Evolutionary conservation across 2,329 filamentous ascomycete genomes (phyloP).

Genomic region (Tolypocladium ophioglossoides): DNA sequence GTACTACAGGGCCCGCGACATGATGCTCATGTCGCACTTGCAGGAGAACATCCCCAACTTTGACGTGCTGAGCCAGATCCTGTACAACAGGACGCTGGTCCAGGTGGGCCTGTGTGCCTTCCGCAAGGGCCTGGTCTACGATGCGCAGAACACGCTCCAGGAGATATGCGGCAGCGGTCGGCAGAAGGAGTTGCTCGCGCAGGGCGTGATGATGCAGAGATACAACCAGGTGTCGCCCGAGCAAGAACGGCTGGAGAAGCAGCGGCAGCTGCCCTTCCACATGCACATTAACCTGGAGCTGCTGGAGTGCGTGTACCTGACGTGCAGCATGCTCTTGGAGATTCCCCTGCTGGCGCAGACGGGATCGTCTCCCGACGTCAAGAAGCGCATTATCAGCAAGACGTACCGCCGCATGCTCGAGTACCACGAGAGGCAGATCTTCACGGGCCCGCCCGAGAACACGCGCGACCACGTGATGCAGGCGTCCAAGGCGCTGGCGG

Average conservation of each 20-base stretch:
- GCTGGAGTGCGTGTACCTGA: slow-evolving; percentile 95
- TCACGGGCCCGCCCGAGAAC: slow-evolving; percentile 96
- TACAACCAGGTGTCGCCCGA: slow-evolving; percentile 95
- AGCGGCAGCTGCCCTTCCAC: slow-evolving; percentile 97
- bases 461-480: slow-evolving; percentile 99
- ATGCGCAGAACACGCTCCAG: slow-evolving; percentile 93
- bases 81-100: slow-evolving; percentile 96
- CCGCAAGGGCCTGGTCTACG: slow-evolving; percentile 91
- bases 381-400: slow-evolving; percentile 97
- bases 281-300: slow-evolving; percentile 99
- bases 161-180: slow-evolving; percentile 96
- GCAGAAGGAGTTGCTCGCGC: slow-evolving; percentile 94
- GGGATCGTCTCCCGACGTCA: slow-evolving; percentile 90
- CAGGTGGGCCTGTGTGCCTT: slow-evolving; percentile 98
- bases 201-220: slow-evolving; percentile 96
- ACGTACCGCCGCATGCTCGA: slow-evolving; percentile 98
- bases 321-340: slow-evolving; percentile 98
- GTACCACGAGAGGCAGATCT: slow-evolving; percentile 98
- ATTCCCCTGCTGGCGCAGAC: slow-evolving; percentile 95
- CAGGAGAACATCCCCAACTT: slow-evolving; percentile 96
- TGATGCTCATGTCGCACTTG: slow-evolving; percentile 99
- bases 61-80: slow-evolving; percentile 92
- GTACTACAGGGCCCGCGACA: slow-evolving; percentile 95
- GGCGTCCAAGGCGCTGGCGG: slow-evolving; percentile 90
- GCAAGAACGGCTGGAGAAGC: slow-evolving; percentile 93